A percentile compares a stretch with the other conserved stretches of the same genome.
Evolutionary conservation across 306 rosid species (phyloP).

Genomic region (Quillaja saponaria): DNA sequence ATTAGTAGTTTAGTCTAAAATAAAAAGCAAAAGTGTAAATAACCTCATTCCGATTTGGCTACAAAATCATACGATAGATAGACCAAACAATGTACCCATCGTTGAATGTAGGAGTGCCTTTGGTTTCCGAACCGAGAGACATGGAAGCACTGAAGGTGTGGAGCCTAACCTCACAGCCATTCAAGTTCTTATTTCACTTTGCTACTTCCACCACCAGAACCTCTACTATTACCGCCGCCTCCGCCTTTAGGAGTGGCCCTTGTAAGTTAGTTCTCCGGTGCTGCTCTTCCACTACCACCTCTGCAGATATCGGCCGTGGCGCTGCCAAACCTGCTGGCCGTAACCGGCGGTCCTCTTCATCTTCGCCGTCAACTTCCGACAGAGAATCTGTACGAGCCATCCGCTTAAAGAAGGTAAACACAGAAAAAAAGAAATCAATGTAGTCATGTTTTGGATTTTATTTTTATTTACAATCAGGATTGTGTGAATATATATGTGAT

Average conservation of each 20-base stretch:
- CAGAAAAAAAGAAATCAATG: not conserved
- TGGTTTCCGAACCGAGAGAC: too few relatives aligned
- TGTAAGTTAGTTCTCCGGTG: conserved; percentile 46
- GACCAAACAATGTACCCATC: too few relatives aligned
- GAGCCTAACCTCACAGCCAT: conserved; percentile 50
- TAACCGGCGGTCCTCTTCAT: conserved; percentile 57
- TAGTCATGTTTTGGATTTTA: not conserved
- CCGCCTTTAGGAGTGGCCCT: conserved; percentile 41
- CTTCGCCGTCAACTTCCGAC: conserved; percentile 70
- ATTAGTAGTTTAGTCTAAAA: too few relatives aligned
- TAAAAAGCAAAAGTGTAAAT: too few relatives aligned
- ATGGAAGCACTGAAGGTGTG: conserved; percentile 63
- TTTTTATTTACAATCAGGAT: not conserved
- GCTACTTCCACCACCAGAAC: conserved; percentile 31
- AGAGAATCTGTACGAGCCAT: conserved; percentile 82
- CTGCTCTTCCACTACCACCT: conserved; percentile 45
- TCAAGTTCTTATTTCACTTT: conserved; percentile 52
- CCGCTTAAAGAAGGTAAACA: conserved; percentile 74
- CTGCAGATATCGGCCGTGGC: conserved; percentile 33
- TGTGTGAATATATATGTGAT: not conserved
- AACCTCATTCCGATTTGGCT: too few relatives aligned
- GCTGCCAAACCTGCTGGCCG: conserved; percentile 43
- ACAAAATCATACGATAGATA: too few relatives aligned
- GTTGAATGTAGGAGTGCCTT: too few relatives aligned
- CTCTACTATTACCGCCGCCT: conserved; percentile 21